Percentiles rank a stretch among this genome's conserved stretches.
Conservation (phyloP, 345 rosid species). For the Dovyalis caffra region DNA sequence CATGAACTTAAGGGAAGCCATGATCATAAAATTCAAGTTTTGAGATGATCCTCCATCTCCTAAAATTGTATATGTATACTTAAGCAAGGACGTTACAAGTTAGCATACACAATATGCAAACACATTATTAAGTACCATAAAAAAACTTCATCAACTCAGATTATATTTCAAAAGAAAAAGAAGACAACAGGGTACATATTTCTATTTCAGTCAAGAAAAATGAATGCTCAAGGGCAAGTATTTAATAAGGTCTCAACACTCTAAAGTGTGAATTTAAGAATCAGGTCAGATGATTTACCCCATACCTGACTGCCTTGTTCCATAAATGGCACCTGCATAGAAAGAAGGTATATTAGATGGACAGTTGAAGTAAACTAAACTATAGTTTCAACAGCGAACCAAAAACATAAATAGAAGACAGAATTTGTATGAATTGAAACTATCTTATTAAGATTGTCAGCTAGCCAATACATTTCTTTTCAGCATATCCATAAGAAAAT, state of each 20-base stretch:
- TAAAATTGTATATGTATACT: background rate
- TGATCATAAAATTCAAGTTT: background rate
- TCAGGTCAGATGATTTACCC: conserved; percentile 27
- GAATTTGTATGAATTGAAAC: background rate
- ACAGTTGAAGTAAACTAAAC: background rate
- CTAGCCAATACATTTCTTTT: background rate
- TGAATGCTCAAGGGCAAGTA: background rate
- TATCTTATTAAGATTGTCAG: background rate
- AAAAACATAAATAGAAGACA: background rate
- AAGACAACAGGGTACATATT: background rate
- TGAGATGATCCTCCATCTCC: background rate
- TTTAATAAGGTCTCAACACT: conserved; percentile 33
- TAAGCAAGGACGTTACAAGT: too few species aligned
- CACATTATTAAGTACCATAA: background rate
- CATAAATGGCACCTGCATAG: conserved; percentile 51
- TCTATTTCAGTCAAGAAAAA: background rate
- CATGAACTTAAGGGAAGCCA: background rate
- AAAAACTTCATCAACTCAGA: background rate
- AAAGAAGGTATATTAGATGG: background rate
- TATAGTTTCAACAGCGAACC: background rate
- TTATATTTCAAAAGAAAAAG: background rate
- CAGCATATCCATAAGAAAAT: background rate
- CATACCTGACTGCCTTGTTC: conserved; percentile 49
- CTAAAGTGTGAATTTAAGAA: background rate
- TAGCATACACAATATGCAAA: too few species aligned